Percentiles rank a stretch among this genome's conserved stretches.
These are phyloP conservation scores for Hypholoma fasciculare DNA, from an alignment of 768 basidiomycete species.

Conservation along the genomic window DNA sequence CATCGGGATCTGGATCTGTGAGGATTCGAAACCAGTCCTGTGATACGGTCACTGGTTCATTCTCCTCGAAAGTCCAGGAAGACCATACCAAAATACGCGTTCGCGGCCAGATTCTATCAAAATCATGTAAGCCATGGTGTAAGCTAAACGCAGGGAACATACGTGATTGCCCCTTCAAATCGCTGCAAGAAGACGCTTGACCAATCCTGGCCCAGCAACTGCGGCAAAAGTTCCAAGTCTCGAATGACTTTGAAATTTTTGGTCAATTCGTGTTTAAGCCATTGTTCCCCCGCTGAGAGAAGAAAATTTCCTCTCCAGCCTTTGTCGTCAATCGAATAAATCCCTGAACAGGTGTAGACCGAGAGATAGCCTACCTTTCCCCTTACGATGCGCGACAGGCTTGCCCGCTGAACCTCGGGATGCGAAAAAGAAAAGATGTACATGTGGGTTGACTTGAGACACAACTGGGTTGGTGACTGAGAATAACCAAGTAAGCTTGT, in stretches of 20 bases:
- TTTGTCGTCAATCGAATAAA: conserved; percentile 6
- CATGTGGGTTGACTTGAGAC: conserved; percentile 90
- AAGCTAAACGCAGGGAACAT: conserved; percentile 29
- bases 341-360: not conserved
- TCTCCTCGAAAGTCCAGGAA: not conserved
- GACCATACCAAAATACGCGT: conserved; percentile 68
- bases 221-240: conserved; percentile 94
- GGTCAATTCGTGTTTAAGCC: conserved; percentile 91
- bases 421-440: conserved; percentile 95
- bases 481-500: conserved; percentile 1
- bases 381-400: conserved; percentile 92
- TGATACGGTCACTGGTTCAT: not conserved
- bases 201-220: conserved; percentile 93
- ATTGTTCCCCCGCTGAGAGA: conserved; percentile 90
- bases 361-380: conserved; percentile 61
- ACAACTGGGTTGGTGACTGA: conserved; percentile 91
- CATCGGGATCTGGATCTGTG: conserved; percentile 77
- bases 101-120: conserved; percentile 76
- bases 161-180: conserved; percentile 89
- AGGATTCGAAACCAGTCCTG: conserved; percentile 86
- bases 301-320: conserved; percentile 97
- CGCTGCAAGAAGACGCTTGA: conserved; percentile 94
- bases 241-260: conserved; percentile 99
- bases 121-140: conserved; percentile 44
- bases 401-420: conserved; percentile 86